A percentile compares a stretch with the other conserved stretches of the same genome.
phyloP scores from a whole-genome alignment of 2,329 filamentous ascomycete genomes.

The Paecilomyces sp. region DNA sequence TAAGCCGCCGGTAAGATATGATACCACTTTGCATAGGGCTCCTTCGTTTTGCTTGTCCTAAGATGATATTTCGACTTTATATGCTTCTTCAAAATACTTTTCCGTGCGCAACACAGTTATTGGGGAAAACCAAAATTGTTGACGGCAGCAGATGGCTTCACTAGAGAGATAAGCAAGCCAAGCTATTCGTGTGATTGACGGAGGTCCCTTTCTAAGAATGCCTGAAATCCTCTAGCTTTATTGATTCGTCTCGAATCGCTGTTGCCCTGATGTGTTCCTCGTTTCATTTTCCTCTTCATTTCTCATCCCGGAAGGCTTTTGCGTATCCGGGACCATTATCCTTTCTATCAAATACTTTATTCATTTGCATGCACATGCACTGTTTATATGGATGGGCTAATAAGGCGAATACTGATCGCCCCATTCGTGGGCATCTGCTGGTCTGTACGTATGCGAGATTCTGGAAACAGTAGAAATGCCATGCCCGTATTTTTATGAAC shows the following conservation, averaged over 20 bases:
- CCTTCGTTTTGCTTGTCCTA: not conserved
- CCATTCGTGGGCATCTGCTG: not conserved
- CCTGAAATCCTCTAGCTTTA: not conserved
- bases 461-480: not conserved
- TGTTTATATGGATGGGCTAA: not conserved
- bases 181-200: not conserved
- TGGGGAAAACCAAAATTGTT: not conserved
- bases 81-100: not conserved
- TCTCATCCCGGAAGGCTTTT: not conserved
- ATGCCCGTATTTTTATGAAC: not conserved
- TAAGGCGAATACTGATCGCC: not conserved
- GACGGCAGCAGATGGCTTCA: not conserved
- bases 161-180: not conserved
- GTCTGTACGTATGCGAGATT: not conserved
- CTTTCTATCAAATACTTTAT: not conserved
- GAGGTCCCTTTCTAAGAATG: not conserved
- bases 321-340: not conserved
- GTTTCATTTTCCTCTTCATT: not conserved
- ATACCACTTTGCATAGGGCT: constrained; percentile 1
- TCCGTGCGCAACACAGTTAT: not conserved
- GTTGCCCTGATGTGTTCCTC: not conserved
- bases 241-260: not conserved
- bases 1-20: not conserved
- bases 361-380: not conserved
- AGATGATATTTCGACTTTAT: not conserved